phyloP scores from a whole-genome alignment of 257 asterid species.

The Nicotiana paniculata region DNA sequence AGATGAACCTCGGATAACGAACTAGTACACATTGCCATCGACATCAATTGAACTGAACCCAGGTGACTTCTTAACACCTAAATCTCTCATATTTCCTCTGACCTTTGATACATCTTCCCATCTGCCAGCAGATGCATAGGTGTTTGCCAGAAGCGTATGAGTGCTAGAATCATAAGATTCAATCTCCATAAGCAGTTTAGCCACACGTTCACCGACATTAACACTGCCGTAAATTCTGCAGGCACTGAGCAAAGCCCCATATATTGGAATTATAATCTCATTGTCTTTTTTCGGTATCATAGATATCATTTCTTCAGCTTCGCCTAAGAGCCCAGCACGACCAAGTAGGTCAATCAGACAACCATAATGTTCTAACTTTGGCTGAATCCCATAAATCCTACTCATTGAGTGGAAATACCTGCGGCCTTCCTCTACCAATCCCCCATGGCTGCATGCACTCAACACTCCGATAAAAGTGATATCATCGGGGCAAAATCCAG shows the following conservation, averaged over 20 bases:
- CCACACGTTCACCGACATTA: constrained; percentile 65
- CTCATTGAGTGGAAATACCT: constrained; percentile 55
- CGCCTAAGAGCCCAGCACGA: constrained; percentile 72
- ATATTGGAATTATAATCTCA: constrained; percentile 44
- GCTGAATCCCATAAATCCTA: constrained; percentile 43
- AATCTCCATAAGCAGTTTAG: constrained; percentile 41
- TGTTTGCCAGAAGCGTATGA: constrained; percentile 55
- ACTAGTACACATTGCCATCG: constrained; percentile 7
- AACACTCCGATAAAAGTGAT: constrained; percentile 76
- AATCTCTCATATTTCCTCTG: constrained; percentile 39
- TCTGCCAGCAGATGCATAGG: constrained; percentile 67
- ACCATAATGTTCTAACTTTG: constrained; percentile 73
- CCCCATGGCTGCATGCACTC: constrained; percentile 85
- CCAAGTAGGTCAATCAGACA: constrained; percentile 78
- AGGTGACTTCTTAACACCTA: constrained; percentile 50
- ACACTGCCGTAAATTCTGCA: constrained; percentile 65
- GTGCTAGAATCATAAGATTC: constrained; percentile 54
- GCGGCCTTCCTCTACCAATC: constrained; percentile 77
- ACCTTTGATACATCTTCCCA: constrained; percentile 65
- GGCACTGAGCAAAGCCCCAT: constrained; percentile 75
- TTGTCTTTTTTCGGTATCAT: constrained; percentile 32
- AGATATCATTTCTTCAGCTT: constrained; percentile 56
- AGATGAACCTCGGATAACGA: neutral
- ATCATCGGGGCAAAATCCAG: constrained; percentile 62
- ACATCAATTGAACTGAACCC: constrained; percentile 64